Percentiles rank a stretch among this genome's conserved stretches.
Conservation (phyloP, 164 flowering plant genomes). For the Vitis rupestris region DNA sequence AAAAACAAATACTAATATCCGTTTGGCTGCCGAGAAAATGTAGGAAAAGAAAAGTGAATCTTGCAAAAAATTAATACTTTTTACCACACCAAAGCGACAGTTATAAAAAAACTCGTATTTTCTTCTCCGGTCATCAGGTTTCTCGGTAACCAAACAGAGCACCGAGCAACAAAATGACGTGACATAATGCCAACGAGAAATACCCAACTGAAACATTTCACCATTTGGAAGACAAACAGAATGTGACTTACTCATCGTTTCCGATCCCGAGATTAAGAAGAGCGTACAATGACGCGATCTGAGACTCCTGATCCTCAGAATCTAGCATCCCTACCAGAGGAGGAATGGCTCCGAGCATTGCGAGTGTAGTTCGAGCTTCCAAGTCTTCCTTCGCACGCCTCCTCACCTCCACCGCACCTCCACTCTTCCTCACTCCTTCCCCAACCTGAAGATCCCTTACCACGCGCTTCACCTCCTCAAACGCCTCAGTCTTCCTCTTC, state of each 20-base stretch:
- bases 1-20: too few relatives aligned
- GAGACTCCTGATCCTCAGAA: conserved; percentile 32
- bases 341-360: conserved; percentile 90
- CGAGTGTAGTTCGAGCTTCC: conserved; percentile 61
- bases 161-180: neutral
- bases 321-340: conserved; percentile 79
- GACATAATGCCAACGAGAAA: neutral
- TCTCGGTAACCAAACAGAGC: too few relatives aligned
- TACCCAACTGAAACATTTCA: neutral
- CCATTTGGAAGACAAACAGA: neutral
- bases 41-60: too few relatives aligned
- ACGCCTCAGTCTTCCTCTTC: conserved; percentile 51
- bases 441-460: conserved; percentile 40
- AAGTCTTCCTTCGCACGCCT: conserved; percentile 67
- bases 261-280: conserved; percentile 84
- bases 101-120: too few relatives aligned
- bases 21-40: too few relatives aligned
- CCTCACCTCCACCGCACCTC: conserved; percentile 47
- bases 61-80: too few relatives aligned
- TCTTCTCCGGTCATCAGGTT: too few relatives aligned
- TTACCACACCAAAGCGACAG: too few relatives aligned
- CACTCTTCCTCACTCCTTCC: conserved; percentile 31
- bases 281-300: conserved; percentile 75
- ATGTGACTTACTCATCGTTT: conserved; percentile 56
- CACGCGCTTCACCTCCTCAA: conserved; percentile 57